Conservation (phyloP, 768 basidiomycete species). For the Krasilnikovozyma curviuscula region DNA sequence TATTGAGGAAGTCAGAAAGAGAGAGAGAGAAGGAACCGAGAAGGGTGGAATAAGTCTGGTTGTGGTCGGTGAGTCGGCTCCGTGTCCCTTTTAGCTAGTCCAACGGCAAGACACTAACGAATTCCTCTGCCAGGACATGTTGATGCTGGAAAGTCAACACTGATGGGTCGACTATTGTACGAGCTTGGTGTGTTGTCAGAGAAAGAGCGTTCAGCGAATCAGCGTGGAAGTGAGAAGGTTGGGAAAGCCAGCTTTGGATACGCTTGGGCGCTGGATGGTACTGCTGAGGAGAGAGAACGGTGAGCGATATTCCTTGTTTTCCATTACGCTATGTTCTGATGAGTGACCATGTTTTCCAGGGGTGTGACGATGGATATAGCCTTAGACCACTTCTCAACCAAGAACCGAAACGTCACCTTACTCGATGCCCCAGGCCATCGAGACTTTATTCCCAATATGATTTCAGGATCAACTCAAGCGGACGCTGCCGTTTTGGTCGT, state of each 20-base stretch:
- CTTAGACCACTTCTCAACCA: constrained; percentile 47
- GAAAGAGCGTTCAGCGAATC: constrained; percentile 61
- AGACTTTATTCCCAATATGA: constrained; percentile 99
- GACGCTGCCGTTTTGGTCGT: constrained; percentile 87
- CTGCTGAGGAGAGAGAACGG: constrained; percentile 82
- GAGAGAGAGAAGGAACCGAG: constrained; percentile 35
- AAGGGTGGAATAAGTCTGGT: constrained; percentile 57
- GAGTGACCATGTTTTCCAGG: constrained; percentile 32
- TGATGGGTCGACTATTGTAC: constrained; percentile 87
- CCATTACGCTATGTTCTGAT: neutral
- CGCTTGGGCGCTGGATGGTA: constrained; percentile 94
- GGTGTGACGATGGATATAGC: constrained; percentile 98
- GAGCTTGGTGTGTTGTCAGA: constrained; percentile 78
- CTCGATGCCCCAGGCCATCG: constrained; percentile 93
- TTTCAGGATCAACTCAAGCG: constrained; percentile 91
- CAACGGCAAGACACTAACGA: neutral
- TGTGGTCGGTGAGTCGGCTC: constrained; percentile 54
- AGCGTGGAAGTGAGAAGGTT: constrained; percentile 66
- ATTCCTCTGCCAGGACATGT: constrained; percentile 54
- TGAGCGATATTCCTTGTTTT: constrained; percentile 22
- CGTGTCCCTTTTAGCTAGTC: neutral
- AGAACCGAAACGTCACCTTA: constrained; percentile 64
- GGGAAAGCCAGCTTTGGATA: constrained; percentile 94
- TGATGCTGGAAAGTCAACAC: constrained; percentile 92
- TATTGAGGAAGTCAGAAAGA: constrained; percentile 52